phyloP scores from a whole-genome alignment of 768 basidiomycete species.

The Leccinum aurantiacum region DNA sequence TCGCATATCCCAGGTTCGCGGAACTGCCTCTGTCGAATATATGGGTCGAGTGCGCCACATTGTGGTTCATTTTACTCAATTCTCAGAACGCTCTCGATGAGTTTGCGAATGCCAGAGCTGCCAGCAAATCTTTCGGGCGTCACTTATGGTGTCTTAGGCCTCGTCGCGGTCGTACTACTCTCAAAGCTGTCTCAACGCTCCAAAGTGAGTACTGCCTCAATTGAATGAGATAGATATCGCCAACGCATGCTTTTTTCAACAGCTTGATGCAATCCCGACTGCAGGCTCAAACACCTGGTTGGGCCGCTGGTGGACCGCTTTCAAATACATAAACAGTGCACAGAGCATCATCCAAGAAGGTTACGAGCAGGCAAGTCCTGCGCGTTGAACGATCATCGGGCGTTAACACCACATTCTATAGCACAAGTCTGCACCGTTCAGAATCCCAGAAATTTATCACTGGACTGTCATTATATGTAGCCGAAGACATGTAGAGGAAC shows the following conservation, averaged over 20 bases:
- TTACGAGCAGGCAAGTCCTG: constrained; percentile 25
- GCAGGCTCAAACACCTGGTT: constrained; percentile 27
- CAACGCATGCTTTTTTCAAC: background rate
- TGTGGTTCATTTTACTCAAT: background rate
- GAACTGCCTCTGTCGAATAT: background rate
- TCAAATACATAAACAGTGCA: constrained; percentile 17
- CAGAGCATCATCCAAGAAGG: constrained; percentile 32
- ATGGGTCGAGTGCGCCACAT: background rate
- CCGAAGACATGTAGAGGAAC: constrained; percentile 36
- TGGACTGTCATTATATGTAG: constrained; percentile 43
- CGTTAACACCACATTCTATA: constrained; percentile 5
- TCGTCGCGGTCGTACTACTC: background rate
- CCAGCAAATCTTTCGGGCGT: background rate
- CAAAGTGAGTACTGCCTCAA: background rate
- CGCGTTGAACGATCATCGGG: background rate
- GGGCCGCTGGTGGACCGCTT: constrained; percentile 27
- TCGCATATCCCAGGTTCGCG: too few relatives aligned
- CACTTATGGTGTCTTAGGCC: background rate
- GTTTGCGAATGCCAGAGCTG: background rate
- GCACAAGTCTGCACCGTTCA: constrained; percentile 34
- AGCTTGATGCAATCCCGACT: constrained; percentile 33
- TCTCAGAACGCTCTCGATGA: background rate
- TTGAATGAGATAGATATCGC: background rate
- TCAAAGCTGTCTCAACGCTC: constrained; percentile 1
- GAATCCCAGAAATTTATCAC: constrained; percentile 23